These are phyloP conservation scores for cucumber (Cucumis sativus) DNA, from an alignment of 306 rosid species.

Conservation along the genomic window DNA sequence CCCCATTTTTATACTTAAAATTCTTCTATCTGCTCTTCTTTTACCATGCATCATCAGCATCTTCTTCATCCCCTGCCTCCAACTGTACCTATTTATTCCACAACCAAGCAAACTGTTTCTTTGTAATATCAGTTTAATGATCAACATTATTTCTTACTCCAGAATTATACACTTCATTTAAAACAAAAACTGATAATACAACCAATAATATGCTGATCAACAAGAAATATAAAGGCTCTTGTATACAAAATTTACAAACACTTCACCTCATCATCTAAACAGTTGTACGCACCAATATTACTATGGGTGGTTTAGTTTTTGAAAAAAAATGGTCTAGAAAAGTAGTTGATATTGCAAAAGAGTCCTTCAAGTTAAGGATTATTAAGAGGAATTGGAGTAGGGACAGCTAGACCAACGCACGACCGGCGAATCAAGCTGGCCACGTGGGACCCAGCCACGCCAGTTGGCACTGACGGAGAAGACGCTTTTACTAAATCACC, in stretches of 20 bases:
- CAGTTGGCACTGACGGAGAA: conserved; percentile 1
- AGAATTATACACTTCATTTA: no score
- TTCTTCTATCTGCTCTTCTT: not conserved
- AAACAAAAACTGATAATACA: no score
- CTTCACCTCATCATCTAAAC: no score
- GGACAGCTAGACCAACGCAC: not conserved
- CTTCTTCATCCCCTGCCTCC: not conserved
- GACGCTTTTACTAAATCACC: not conserved
- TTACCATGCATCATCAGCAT: not conserved
- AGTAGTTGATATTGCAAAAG: not conserved
- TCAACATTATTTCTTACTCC: not conserved
- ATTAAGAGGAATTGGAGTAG: not conserved
- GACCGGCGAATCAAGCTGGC: not conserved
- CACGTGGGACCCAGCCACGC: conserved; percentile 3
- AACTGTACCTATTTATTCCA: conserved; percentile 9
- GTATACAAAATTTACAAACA: no score
- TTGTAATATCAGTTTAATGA: conserved; percentile 6
- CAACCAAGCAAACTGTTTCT: conserved; percentile 14
- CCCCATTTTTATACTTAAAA: not conserved
- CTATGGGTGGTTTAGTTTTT: no score
- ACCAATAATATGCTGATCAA: no score
- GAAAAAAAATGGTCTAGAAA: no score
- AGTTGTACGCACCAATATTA: no score
- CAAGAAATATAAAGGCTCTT: no score
- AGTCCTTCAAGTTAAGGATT: not conserved